Percentiles rank a stretch among this genome's conserved stretches.
phyloP scores from a whole-genome alignment of 2,329 filamentous ascomycete species.

The Hypoxylon sp. region DNA sequence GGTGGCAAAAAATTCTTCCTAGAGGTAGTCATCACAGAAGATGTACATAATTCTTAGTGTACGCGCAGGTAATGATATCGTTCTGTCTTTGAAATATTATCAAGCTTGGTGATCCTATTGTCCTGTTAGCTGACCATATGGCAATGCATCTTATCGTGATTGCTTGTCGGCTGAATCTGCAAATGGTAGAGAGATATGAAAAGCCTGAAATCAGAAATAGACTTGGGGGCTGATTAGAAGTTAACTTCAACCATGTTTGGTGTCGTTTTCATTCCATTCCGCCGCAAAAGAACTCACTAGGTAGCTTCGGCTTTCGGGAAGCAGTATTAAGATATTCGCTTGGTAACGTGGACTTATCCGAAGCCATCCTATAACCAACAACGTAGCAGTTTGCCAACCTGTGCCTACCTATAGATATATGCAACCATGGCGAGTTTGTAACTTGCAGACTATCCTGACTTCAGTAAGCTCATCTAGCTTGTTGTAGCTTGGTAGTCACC shows the following conservation, averaged over 20 bases:
- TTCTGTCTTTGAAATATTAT: too few species aligned
- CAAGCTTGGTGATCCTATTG: too few species aligned
- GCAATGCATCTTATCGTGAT: neutral
- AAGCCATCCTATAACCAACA: neutral
- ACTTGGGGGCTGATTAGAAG: neutral
- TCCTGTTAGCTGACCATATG: too few species aligned
- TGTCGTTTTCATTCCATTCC: neutral
- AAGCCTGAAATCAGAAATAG: neutral
- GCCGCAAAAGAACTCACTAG: neutral
- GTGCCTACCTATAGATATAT: neutral
- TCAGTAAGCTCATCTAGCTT: neutral
- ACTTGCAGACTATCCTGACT: neutral
- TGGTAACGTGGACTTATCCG: neutral
- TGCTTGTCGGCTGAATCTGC: neutral
- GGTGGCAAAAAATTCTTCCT: too few species aligned
- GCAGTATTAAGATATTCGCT: neutral
- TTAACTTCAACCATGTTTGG: neutral
- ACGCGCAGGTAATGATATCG: too few species aligned
- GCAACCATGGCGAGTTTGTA: neutral
- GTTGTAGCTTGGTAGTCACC: slow-evolving; percentile 3
- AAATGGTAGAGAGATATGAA: neutral
- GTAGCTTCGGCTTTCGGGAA: neutral
- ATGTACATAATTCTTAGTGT: too few species aligned
- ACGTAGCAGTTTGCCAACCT: slow-evolving; percentile 1
- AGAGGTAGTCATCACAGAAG: too few species aligned